A percentile compares a stretch with the other conserved stretches of the same genome.
phyloP scores from a whole-genome alignment of 495 filamentous ascomycete genomes.

The Xylaria scruposa region DNA sequence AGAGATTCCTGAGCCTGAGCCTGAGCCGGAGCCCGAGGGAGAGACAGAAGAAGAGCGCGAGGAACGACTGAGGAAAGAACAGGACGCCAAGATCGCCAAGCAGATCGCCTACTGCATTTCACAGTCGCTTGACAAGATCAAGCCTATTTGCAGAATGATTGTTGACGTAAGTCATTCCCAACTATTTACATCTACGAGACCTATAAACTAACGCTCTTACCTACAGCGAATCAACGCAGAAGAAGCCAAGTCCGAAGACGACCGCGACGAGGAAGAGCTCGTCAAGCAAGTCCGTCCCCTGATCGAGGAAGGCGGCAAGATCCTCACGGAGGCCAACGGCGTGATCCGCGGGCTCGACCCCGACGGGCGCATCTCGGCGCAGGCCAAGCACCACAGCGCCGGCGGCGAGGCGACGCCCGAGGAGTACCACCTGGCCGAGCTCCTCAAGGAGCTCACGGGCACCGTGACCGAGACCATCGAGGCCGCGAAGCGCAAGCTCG shows the following conservation, averaged over 20 bases:
- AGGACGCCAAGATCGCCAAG: constrained; percentile 76
- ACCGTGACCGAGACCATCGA: constrained; percentile 79
- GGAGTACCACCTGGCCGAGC: constrained; percentile 83
- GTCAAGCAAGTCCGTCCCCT: constrained; percentile 85
- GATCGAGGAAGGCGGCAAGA: constrained; percentile 81
- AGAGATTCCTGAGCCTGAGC: constrained; percentile 66
- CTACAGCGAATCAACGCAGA: constrained; percentile 76
- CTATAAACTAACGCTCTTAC: constrained; percentile 5
- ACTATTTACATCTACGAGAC: neutral
- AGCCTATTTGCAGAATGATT: constrained; percentile 88
- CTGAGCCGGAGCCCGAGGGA: constrained; percentile 53
- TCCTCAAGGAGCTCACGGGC: constrained; percentile 75
- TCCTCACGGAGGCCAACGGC: constrained; percentile 88
- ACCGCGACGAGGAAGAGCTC: constrained; percentile 88
- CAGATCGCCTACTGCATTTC: constrained; percentile 78
- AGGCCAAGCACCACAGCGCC: constrained; percentile 81
- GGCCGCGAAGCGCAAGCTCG: constrained; percentile 81
- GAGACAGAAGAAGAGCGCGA: constrained; percentile 59
- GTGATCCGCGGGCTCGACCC: constrained; percentile 90
- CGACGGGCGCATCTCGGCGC: constrained; percentile 82
- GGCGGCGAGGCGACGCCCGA: constrained; percentile 85
- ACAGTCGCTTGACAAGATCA: constrained; percentile 81
- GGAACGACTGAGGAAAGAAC: constrained; percentile 62
- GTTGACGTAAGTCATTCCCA: constrained; percentile 65
- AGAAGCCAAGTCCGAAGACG: constrained; percentile 83